These are phyloP conservation scores for Lasiosphaeriaceae sp. DNA, from an alignment of 495 filamentous ascomycete species.

Conservation along the genomic window DNA sequence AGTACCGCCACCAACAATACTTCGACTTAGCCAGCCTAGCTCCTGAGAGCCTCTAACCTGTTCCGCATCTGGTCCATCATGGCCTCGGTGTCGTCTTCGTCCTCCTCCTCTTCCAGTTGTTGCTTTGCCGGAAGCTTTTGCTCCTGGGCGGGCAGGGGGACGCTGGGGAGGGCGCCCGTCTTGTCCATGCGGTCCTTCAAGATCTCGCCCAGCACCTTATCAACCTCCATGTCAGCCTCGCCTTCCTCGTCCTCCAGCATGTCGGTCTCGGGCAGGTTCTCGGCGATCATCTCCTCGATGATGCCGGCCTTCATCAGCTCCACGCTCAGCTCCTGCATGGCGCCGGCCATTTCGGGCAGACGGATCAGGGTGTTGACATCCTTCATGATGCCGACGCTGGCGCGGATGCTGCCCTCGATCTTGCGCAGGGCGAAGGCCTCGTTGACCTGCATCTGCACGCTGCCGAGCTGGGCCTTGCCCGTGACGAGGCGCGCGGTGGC, in stretches of 20 bases:
- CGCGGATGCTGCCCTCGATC: conserved; percentile 89
- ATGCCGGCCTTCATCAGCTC: conserved; percentile 93
- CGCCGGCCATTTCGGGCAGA: conserved; percentile 80
- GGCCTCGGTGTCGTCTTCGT: conserved; percentile 79
- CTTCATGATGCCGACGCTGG: conserved; percentile 89
- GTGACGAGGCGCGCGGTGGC: conserved; percentile 71
- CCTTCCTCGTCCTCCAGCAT: conserved; percentile 69
- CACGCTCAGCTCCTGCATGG: conserved; percentile 82
- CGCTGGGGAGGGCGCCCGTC: conserved; percentile 53
- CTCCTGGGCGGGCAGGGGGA: conserved; percentile 52
- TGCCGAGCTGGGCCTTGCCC: conserved; percentile 84
- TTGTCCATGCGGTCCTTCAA: conserved; percentile 75
- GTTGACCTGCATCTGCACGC: conserved; percentile 96
- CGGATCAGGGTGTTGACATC: conserved; percentile 86
- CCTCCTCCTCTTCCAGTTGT: conserved; percentile 66
- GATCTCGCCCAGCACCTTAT: conserved; percentile 87
- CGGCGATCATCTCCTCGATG: conserved; percentile 95
- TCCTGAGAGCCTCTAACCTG: conserved; percentile 84
- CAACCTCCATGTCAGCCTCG: conserved; percentile 86
- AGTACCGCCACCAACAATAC: not conserved
- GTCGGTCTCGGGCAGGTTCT: conserved; percentile 66
- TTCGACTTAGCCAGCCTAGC: conserved; percentile 39
- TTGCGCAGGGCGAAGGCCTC: conserved; percentile 94
- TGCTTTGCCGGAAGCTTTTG: conserved; percentile 43
- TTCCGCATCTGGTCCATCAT: conserved; percentile 93